These are phyloP conservation scores for Malania oleifera DNA, from an alignment of 164 flowering plant genomes.

Conservation along the genomic window DNA sequence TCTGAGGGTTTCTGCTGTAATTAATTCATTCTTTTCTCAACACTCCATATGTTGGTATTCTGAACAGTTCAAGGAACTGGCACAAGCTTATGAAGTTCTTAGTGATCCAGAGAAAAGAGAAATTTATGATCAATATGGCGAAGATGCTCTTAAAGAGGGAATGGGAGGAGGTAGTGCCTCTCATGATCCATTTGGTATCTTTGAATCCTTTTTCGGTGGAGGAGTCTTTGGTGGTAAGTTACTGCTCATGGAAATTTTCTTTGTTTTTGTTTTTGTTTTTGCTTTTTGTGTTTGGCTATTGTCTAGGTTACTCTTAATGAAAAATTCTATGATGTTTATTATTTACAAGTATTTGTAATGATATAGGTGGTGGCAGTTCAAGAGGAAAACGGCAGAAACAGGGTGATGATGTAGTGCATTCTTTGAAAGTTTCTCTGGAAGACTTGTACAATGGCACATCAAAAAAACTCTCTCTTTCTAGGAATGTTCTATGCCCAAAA, in stretches of 20 bases:
- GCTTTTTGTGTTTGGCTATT: neutral
- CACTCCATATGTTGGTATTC: neutral
- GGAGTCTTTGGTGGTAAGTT: constrained; percentile 38
- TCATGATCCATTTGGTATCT: constrained; percentile 56
- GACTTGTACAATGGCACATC: constrained; percentile 63
- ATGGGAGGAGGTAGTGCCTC: constrained; percentile 48
- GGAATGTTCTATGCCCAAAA: constrained; percentile 48
- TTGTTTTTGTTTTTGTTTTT: neutral
- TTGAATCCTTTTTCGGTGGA: constrained; percentile 56
- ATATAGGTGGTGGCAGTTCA: constrained; percentile 37
- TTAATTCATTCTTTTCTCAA: neutral
- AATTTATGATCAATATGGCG: constrained; percentile 63
- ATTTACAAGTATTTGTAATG: neutral
- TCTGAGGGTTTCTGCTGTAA: too few relatives aligned
- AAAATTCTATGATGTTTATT: neutral
- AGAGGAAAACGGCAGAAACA: constrained; percentile 52
- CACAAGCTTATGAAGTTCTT: constrained; percentile 66
- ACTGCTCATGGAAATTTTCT: neutral
- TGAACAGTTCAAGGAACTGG: constrained; percentile 55
- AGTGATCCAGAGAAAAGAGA: constrained; percentile 64
- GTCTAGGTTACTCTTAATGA: neutral
- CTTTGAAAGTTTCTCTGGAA: constrained; percentile 58
- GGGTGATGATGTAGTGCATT: constrained; percentile 66
- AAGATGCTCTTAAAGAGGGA: constrained; percentile 68
- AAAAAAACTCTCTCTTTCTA: constrained; percentile 55